These are phyloP conservation scores for Phytophthora citricola DNA, from an alignment of 352 stramenopile species.

Conservation along the genomic window DNA sequence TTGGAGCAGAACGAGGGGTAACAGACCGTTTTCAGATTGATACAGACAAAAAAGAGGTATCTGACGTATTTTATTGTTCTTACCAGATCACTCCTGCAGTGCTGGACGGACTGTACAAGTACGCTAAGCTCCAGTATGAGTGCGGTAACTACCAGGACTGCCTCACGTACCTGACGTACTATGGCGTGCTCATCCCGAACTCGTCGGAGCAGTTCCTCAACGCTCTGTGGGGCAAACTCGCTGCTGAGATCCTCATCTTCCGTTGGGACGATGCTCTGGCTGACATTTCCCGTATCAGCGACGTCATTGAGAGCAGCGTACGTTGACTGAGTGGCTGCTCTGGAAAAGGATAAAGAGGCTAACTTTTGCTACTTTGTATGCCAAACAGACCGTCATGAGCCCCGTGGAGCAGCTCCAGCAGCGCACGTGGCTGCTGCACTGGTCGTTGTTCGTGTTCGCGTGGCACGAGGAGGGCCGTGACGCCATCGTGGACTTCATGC, in stretches of 20 bases:
- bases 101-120: slow-evolving; percentile 93
- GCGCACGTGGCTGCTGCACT: slow-evolving; percentile 98
- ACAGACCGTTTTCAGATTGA: too few relatives aligned
- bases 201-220: slow-evolving; percentile 88
- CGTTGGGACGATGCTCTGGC: slow-evolving; percentile 95
- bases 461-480: slow-evolving; percentile 95
- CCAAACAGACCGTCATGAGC: slow-evolving; percentile 63
- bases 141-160: slow-evolving; percentile 96
- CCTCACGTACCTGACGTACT: slow-evolving; percentile 91
- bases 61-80: slow-evolving; percentile 3
- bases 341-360: background rate
- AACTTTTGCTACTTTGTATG: too few relatives aligned
- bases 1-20: slow-evolving; percentile 86
- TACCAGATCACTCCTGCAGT: slow-evolving; percentile 87
- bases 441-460: slow-evolving; percentile 96
- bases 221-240: slow-evolving; percentile 96
- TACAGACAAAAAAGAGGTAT: too few relatives aligned
- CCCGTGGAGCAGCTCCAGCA: slow-evolving; percentile 96
- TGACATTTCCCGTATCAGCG: slow-evolving; percentile 94
- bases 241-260: slow-evolving; percentile 96
- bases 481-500: slow-evolving; percentile 97
- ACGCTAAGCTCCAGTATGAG: slow-evolving; percentile 97
- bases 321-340: slow-evolving; percentile 22
- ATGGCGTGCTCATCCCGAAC: slow-evolving; percentile 88
- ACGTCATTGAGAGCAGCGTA: slow-evolving; percentile 94